phyloP scores from a whole-genome alignment of 768 basidiomycete genomes.

The Serendipita indica region DNA sequence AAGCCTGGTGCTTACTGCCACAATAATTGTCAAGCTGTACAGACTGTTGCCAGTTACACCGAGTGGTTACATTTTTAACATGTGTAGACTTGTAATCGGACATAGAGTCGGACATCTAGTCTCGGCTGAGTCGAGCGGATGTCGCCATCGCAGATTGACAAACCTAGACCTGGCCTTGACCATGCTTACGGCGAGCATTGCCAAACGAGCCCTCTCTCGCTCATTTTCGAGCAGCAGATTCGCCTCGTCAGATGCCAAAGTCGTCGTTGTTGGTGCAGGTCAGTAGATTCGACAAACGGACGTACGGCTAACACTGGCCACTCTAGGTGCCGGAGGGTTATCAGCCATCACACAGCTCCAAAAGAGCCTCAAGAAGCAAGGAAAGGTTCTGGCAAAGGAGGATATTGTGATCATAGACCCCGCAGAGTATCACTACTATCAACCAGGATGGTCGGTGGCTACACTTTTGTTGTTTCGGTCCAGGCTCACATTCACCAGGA shows the following conservation, averaged over 20 bases:
- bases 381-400: constrained; percentile 47
- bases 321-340: constrained; percentile 62
- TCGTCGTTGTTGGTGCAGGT: constrained; percentile 84
- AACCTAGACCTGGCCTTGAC: neutral
- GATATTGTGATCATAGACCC: constrained; percentile 82
- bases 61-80: too few relatives aligned
- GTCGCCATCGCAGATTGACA: neutral
- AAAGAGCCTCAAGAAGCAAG: constrained; percentile 56
- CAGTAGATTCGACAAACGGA: constrained; percentile 22
- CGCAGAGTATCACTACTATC: constrained; percentile 72
- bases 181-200: constrained; percentile 4
- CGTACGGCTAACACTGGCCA: neutral
- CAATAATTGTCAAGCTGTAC: too few relatives aligned
- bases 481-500: constrained; percentile 34
- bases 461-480: neutral
- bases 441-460: constrained; percentile 73
- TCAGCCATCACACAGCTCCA: constrained; percentile 80
- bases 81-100: too few relatives aligned
- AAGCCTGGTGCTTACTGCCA: too few relatives aligned
- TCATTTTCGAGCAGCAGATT: constrained; percentile 6
- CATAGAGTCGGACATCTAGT: constrained; percentile 10
- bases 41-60: too few relatives aligned
- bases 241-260: constrained; percentile 29
- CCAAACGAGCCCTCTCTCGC: neutral
- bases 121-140: constrained; percentile 7